Conservation (phyloP, 164 flowering plant genomes). For the Magnolia officinalis region DNA sequence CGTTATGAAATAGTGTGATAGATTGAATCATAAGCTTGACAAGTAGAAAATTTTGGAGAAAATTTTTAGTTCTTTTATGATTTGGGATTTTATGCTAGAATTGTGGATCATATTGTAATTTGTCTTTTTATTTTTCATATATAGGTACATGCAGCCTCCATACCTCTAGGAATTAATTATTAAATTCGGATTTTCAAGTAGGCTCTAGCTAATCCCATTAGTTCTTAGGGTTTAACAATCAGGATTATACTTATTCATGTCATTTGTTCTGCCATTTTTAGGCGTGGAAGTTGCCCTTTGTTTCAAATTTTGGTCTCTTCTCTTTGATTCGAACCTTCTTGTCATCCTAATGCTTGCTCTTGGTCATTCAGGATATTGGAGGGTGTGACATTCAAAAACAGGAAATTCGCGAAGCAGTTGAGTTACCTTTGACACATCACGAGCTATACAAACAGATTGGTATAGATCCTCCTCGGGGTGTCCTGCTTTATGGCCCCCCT, state of each 20-base stretch:
- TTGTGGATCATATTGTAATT: too few species aligned
- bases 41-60: too few species aligned
- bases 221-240: too few species aligned
- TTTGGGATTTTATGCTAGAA: too few species aligned
- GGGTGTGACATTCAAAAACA: conserved; percentile 98
- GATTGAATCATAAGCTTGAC: too few species aligned
- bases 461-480: conserved; percentile 97
- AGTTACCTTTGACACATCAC: conserved; percentile 92
- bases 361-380: conserved; percentile 73
- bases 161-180: too few species aligned
- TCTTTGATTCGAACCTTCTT: background rate
- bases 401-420: conserved; percentile 97
- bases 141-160: too few species aligned
- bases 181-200: too few species aligned
- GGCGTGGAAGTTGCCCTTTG: background rate
- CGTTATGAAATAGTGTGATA: too few species aligned
- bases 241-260: background rate
- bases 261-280: background rate
- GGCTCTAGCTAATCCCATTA: too few species aligned
- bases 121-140: too few species aligned
- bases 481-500: conserved; percentile 94
- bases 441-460: conserved; percentile 95
- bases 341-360: background rate
- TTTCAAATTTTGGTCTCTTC: background rate
- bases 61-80: too few species aligned